phyloP scores from a whole-genome alignment of 2,329 filamentous ascomycete species.

The Coniochaeta pulveracea region DNA sequence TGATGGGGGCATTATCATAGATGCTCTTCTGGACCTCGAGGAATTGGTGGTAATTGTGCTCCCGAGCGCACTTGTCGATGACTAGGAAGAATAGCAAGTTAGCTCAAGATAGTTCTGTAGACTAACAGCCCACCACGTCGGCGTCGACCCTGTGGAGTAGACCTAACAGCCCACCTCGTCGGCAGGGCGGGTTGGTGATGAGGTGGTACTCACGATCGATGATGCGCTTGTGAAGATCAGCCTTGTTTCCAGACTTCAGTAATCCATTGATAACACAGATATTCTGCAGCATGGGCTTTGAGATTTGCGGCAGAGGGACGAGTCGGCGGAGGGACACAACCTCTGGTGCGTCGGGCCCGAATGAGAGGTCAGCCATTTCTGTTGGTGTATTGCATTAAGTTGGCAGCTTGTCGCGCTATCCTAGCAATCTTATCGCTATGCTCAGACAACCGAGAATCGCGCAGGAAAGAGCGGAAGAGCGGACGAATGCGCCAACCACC shows the following conservation, averaged over 20 bases:
- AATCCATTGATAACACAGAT: constrained; percentile 68
- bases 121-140: no score
- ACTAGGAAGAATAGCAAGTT: constrained; percentile 18
- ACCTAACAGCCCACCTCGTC: no score
- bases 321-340: constrained; percentile 31
- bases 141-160: no score
- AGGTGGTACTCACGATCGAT: constrained; percentile 51
- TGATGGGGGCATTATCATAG: constrained; percentile 9
- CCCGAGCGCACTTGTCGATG: constrained; percentile 25
- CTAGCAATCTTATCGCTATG: no score
- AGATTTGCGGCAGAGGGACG: constrained; percentile 30
- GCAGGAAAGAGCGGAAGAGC: no score
- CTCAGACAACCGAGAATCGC: no score
- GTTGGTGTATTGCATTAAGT: no score
- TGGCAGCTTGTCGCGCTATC: no score
- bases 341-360: constrained; percentile 20
- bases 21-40: constrained; percentile 32
- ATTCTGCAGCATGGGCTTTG: constrained; percentile 58
- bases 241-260: constrained; percentile 74
- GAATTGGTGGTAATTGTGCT: constrained; percentile 27
- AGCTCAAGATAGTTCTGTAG: no score
- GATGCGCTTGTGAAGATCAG: constrained; percentile 67
- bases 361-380: background rate
- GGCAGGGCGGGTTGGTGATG: constrained; percentile 4
- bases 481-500: no score